Evolutionary conservation across 1,139 yeast genomes (phyloP), one percentile per base, ranked within the genome.

Genomic region (Protomyces inouyei): DNA sequence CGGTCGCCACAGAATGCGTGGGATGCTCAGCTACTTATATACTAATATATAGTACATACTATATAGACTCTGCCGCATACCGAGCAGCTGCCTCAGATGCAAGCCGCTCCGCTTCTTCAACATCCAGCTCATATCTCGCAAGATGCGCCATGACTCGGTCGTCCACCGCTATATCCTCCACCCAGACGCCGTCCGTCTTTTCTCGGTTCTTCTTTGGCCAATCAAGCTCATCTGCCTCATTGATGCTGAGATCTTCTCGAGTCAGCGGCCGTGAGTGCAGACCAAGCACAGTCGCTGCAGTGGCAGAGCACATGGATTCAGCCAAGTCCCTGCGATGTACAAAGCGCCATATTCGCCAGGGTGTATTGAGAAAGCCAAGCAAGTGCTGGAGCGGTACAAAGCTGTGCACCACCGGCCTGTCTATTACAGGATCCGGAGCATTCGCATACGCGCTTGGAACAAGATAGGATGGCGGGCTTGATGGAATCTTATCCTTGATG

Each of bases 121-220:
- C 21, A 9, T 43, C 48, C 21, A 43, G 25, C 71, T 54, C 54
- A 53, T 64, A 64, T 4, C 57, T 32, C n/a, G 25, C 21, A 25
- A 64, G 45, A 9, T 60, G 56, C 23, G 35, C 55, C 37, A 40
- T 43, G 52, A 64, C 59, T 16, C 61, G 59, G 35, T 66, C 67
- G 45, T 68, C 69, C 9, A 46, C 14, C 6, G 60, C 64, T 9
- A 65, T 64, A 38, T 55, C 55, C 52, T 64, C 65, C 8, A 60
- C 63, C 65, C 65, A 64, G 35, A 64, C 66, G 23, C 68, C 65
- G 16, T 67, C 66, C 48, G 84, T 86, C 65, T 83, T 87, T 59
- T 83, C 81, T 53, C 88, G 87, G 96, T 97, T 95, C 68, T 82
- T 81, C 68, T 78, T 78, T 25, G 98, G 97, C 99, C 99, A 95